Evolutionary conservation across 768 basidiomycete species (phyloP).

Genomic region (Tephrocybe rancida): DNA sequence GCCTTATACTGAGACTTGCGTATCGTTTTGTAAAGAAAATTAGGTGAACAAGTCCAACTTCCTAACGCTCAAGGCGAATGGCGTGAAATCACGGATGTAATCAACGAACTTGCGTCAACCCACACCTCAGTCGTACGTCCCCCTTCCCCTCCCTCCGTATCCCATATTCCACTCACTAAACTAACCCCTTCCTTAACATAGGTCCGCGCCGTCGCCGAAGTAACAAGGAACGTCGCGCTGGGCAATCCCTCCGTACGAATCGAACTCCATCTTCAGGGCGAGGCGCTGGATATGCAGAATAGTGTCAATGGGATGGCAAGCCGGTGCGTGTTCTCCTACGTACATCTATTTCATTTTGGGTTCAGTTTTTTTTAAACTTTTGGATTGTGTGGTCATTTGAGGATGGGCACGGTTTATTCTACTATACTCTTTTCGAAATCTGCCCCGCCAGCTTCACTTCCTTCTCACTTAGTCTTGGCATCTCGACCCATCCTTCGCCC

Average conservation of each 20-base stretch:
- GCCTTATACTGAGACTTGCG: background rate
- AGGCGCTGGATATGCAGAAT: conserved; percentile 82
- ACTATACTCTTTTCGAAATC: too few species aligned
- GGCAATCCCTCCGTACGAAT: conserved; percentile 91
- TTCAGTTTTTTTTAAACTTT: too few species aligned
- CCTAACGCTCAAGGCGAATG: conserved; percentile 90
- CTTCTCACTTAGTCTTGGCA: too few species aligned
- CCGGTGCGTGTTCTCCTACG: conserved; percentile 26
- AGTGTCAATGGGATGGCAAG: conserved; percentile 65
- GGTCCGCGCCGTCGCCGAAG: conserved; percentile 82
- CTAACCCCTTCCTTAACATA: too few species aligned
- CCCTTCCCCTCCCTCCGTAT: too few species aligned
- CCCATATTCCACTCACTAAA: too few species aligned
- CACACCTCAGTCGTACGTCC: too few species aligned
- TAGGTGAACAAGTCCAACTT: conserved; percentile 88
- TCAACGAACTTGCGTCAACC: conserved; percentile 82
- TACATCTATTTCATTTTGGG: too few species aligned
- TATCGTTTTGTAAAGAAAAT: conserved; percentile 55
- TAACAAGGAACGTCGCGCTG: conserved; percentile 91
- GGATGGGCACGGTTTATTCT: too few species aligned
- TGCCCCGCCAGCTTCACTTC: too few species aligned
- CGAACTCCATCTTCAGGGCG: conserved; percentile 87
- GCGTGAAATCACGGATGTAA: conserved; percentile 80
- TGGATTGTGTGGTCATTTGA: too few species aligned
- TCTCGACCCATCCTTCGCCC: too few species aligned